Evolutionary conservation across 495 filamentous ascomycete genomes (phyloP), one percentile per base, ranked within the genome.

Genomic region (Penicillium atrosanguineum): DNA sequence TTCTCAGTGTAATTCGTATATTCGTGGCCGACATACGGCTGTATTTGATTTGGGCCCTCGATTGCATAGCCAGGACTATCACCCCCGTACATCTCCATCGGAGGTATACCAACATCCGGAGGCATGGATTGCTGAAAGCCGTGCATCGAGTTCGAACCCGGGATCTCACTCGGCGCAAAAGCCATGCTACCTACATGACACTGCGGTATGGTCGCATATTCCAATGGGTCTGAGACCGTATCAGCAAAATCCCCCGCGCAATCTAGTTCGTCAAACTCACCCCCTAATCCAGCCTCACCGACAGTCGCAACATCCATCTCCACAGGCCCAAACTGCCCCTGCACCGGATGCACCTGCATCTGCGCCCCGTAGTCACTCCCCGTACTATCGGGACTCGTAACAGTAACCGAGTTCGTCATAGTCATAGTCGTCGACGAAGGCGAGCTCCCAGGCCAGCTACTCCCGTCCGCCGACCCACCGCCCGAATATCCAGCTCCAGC

Each of bases 311-410:
- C 45, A 44, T 61, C 50, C 4, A 47, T 20, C 40, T 63, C 57
- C 12, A 36, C 56, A 40, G 52, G 46, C 39, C 54, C 49, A 37
- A 26, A 42, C 48, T 50, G 39, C n/a, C 15, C 23, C 56, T 11
- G 48, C 11, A 51, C 21, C 3, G 53, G 44, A 61, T 57, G 55
- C 9, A 42, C 39, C 28, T 42, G 44, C 42, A 34, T 42, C 26
- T 31, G 45, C 15, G 47, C 40, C 3, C 55, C 56, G 51, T 43
- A 51, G 6, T 65, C 62, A 48, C 62, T 67, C 19, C 58, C 59
- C 23, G 59, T 65, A 46, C 64, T 67, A 47, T 56, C 62, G 6
- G 64, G 64, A 44, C 64, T 67, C 18, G 54, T 58, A 3, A 67
- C 54, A 21, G 53, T 54, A 36, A 43, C 28, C 4, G 64, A 62